Conservation (phyloP, 2,329 filamentous ascomycete genomes). For the Colletotrichum sidae region DNA sequence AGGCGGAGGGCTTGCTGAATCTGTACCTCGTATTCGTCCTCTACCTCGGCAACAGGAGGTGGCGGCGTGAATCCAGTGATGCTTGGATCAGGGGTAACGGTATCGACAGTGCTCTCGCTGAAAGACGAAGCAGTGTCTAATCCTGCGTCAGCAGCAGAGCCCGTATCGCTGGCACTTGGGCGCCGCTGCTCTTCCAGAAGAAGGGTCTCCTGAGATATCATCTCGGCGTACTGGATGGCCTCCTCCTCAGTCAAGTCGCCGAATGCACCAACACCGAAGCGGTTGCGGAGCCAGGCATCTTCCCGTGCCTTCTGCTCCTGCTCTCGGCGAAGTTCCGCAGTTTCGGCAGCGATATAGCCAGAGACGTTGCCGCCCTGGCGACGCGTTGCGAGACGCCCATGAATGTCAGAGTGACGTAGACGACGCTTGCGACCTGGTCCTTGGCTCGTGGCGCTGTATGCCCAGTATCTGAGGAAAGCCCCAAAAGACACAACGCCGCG, state of each 20-base stretch:
- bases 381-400: conserved; percentile 62
- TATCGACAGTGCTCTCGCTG: conserved; percentile 57
- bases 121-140: conserved; percentile 57
- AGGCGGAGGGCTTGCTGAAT: conserved; percentile 73
- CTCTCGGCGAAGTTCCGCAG: conserved; percentile 81
- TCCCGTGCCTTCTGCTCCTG: conserved; percentile 75
- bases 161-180: conserved; percentile 60
- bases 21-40: conserved; percentile 69
- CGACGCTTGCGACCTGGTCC: conserved; percentile 83
- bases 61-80: conserved; percentile 54
- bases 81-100: conserved; percentile 67
- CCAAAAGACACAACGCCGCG: conserved; percentile 90
- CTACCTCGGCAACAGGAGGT: conserved; percentile 49
- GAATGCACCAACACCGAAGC: conserved; percentile 84
- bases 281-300: conserved; percentile 75
- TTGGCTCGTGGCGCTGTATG: conserved; percentile 86
- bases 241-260: conserved; percentile 75
- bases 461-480: conserved; percentile 90
- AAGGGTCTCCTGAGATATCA: conserved; percentile 73
- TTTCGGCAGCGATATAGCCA: conserved; percentile 88
- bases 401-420: conserved; percentile 73
- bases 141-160: conserved; percentile 61
- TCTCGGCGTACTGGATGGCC: conserved; percentile 72
- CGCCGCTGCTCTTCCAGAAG: conserved; percentile 67
- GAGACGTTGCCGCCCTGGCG: conserved; percentile 76